These are phyloP conservation scores for Euphorbia celastroides DNA, from an alignment of 441 rosid species.

Conservation along the genomic window DNA sequence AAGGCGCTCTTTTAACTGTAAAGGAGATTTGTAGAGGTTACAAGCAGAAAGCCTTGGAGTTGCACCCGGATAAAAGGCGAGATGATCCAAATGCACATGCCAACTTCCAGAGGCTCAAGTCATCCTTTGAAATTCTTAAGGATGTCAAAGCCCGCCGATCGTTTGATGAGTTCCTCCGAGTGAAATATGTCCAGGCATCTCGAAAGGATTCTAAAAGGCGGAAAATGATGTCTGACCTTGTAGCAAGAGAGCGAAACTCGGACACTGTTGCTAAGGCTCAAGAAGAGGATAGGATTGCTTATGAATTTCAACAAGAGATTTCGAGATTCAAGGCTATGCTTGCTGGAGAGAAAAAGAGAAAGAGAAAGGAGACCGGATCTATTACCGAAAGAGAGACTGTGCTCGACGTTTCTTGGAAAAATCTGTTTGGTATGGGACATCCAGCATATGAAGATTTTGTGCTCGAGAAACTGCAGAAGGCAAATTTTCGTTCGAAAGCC, in stretches of 20 bases:
- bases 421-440: slow-evolving; percentile 49
- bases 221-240: slow-evolving; percentile 78
- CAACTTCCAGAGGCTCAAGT: slow-evolving; percentile 69
- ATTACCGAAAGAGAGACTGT: slow-evolving; percentile 49
- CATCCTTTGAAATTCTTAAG: slow-evolving; percentile 74
- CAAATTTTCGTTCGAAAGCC: slow-evolving; percentile 11
- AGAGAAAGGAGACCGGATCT: slow-evolving; percentile 26
- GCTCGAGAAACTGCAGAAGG: slow-evolving; percentile 28
- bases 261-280: slow-evolving; percentile 38
- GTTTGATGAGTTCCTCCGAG: slow-evolving; percentile 72
- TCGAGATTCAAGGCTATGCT: slow-evolving; percentile 65
- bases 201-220: slow-evolving; percentile 65
- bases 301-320: slow-evolving; percentile 69
- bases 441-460: slow-evolving; percentile 22
- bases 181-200: slow-evolving; percentile 41
- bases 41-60: slow-evolving; percentile 60
- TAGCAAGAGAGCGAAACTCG: slow-evolving; percentile 67
- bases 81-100: slow-evolving; percentile 78
- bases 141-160: slow-evolving; percentile 58
- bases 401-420: slow-evolving; percentile 87
- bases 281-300: slow-evolving; percentile 64
- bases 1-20: slow-evolving; percentile 59
- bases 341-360: slow-evolving; percentile 31
- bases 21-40: slow-evolving; percentile 75
- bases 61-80: slow-evolving; percentile 82